A percentile compares a stretch with the other conserved stretches of the same genome.
phyloP scores from a whole-genome alignment of 306 rosid genomes.

The Vigna radiata region DNA sequence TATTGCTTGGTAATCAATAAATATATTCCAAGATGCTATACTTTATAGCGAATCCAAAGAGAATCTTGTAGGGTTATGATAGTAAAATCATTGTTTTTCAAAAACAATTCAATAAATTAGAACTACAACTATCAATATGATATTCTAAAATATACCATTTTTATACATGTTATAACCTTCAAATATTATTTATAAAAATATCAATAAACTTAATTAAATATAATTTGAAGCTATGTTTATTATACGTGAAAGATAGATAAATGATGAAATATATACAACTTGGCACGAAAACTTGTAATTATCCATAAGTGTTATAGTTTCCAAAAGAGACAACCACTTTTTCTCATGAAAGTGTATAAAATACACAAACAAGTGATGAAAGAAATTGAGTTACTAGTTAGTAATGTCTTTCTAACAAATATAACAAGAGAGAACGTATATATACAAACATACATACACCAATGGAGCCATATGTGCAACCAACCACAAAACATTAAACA shows the following conservation, averaged over 20 bases:
- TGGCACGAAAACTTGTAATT: neutral
- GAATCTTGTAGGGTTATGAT: neutral
- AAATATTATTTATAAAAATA: too few relatives aligned
- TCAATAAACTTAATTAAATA: neutral
- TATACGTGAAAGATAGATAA: too few relatives aligned
- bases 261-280: too few relatives aligned
- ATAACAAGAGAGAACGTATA: slow-evolving; percentile 26
- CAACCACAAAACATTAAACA: slow-evolving; percentile 47
- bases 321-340: neutral
- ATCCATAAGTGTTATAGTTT: neutral
- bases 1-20: neutral
- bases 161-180: neutral
- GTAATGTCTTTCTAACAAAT: slow-evolving; percentile 26
- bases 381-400: slow-evolving; percentile 29
- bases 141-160: neutral
- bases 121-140: neutral
- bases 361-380: neutral
- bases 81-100: neutral
- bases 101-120: too few relatives aligned
- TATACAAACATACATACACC: slow-evolving; percentile 21
- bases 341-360: slow-evolving; percentile 28
- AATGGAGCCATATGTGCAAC: slow-evolving; percentile 43
- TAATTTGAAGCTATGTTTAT: too few relatives aligned
- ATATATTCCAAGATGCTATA: slow-evolving; percentile 17
- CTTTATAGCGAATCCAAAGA: neutral